A percentile compares a stretch with the other conserved stretches of the same genome.
Conservation (phyloP, 1,284 basidiomycete species). For the Agroathelia rolfsii region DNA sequence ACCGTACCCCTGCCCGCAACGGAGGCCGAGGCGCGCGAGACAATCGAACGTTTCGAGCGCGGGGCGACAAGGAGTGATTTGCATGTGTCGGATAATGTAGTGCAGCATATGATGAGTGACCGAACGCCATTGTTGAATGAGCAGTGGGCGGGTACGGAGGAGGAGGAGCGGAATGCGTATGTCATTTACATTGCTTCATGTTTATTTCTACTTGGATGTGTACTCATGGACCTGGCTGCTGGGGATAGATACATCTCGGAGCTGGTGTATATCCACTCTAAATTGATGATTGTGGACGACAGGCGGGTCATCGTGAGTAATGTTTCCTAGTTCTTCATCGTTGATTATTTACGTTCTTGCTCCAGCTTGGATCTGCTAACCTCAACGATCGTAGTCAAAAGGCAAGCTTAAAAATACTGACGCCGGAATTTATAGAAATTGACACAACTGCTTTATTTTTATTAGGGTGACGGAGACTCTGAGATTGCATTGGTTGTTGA, state of each 20-base stretch:
- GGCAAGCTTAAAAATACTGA: slow-evolving; percentile 23
- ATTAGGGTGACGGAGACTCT: slow-evolving; percentile 80
- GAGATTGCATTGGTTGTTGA: slow-evolving; percentile 90
- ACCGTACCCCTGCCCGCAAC: slow-evolving; percentile 57
- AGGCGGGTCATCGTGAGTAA: slow-evolving; percentile 68
- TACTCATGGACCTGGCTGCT: slow-evolving; percentile 9
- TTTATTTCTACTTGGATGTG: slow-evolving; percentile 7
- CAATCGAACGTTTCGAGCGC: slow-evolving; percentile 61
- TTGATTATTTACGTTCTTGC: slow-evolving; percentile 2
- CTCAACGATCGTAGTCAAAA: slow-evolving; percentile 81
- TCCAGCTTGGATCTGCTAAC: slow-evolving; percentile 80
- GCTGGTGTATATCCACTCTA: slow-evolving; percentile 72
- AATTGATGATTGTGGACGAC: slow-evolving; percentile 93
- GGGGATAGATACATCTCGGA: slow-evolving; percentile 73
- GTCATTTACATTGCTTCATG: slow-evolving; percentile 20
- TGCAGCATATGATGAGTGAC: slow-evolving; percentile 68
- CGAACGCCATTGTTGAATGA: slow-evolving; percentile 54
- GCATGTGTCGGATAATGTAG: slow-evolving; percentile 61
- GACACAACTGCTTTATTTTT: too few relatives aligned
- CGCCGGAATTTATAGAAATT: slow-evolving; percentile 3
- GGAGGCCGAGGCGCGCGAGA: slow-evolving; percentile 51
- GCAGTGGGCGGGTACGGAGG: slow-evolving; percentile 71
- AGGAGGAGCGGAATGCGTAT: slow-evolving; percentile 73
- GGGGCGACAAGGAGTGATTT: too few relatives aligned
- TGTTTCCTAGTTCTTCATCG: neutral